These are phyloP conservation scores for Microbotryomycetes sp. DNA, from an alignment of 1,284 basidiomycete species.

Conservation along the genomic window DNA sequence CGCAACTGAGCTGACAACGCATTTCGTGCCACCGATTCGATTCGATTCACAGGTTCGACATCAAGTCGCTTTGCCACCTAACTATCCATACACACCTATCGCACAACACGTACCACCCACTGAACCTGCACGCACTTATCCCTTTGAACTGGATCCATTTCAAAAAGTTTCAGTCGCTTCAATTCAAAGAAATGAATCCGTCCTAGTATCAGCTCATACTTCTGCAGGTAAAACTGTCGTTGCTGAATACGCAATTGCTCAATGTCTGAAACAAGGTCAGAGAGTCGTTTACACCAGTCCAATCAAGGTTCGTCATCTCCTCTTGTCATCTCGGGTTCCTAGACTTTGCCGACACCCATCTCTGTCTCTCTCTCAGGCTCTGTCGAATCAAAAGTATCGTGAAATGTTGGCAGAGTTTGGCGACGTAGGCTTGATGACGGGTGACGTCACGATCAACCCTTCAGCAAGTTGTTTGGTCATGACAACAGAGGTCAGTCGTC, in stretches of 20 bases:
- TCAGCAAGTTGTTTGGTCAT: constrained; percentile 95
- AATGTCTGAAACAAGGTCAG: constrained; percentile 84
- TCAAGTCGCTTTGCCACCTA: constrained; percentile 90
- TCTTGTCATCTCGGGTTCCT: background rate
- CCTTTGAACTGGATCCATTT: constrained; percentile 96
- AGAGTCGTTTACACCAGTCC: constrained; percentile 98
- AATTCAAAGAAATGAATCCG: constrained; percentile 95
- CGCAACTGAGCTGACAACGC: background rate
- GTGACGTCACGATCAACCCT: constrained; percentile 99
- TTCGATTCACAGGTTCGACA: constrained; percentile 61
- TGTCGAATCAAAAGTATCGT: constrained; percentile 98
- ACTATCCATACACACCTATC: constrained; percentile 86
- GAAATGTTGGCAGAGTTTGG: constrained; percentile 96
- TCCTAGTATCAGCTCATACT: constrained; percentile 97
- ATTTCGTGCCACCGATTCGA: no score
- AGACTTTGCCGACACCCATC: background rate
- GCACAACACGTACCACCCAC: constrained; percentile 83
- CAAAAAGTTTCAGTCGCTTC: constrained; percentile 90
- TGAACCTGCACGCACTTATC: constrained; percentile 87
- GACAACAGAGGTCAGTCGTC: constrained; percentile 81
- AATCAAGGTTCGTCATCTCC: constrained; percentile 73
- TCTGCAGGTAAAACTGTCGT: constrained; percentile 98
- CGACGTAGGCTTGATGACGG: constrained; percentile 98
- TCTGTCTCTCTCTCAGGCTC: constrained; percentile 54
- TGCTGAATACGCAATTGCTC: constrained; percentile 98